Percentiles rank a stretch among this genome's conserved stretches.
phyloP scores from a whole-genome alignment of 2,329 filamentous ascomycete genomes.

The Fonsecaea pugnacius region DNA sequence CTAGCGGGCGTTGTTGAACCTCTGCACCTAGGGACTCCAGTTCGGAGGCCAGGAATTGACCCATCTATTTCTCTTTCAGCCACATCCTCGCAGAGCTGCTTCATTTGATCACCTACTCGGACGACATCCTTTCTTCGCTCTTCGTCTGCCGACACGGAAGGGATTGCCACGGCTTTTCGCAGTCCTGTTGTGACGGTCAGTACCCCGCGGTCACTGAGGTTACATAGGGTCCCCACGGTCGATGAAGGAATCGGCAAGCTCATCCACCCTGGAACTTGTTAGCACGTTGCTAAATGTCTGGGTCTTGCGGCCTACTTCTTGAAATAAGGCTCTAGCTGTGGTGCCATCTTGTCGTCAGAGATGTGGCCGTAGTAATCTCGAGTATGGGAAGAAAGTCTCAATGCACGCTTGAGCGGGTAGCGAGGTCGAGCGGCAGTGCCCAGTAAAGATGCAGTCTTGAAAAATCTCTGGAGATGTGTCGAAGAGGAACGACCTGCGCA shows the following conservation, averaged over 20 bases:
- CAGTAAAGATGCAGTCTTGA: slow-evolving; percentile 4
- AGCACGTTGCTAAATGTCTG: slow-evolving; percentile 6
- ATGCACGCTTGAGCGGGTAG: slow-evolving; percentile 9
- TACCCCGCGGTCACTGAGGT: slow-evolving; percentile 13
- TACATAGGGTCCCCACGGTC: slow-evolving; percentile 61
- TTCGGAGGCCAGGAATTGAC: slow-evolving; percentile 82
- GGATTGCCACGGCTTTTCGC: slow-evolving; percentile 90
- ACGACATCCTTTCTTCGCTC: slow-evolving; percentile 88
- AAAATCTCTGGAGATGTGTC: slow-evolving; percentile 12
- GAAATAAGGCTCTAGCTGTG: slow-evolving; percentile 89
- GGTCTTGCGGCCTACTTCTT: slow-evolving; percentile 61
- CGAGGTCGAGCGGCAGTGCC: slow-evolving; percentile 12
- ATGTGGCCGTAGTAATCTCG: slow-evolving; percentile 53
- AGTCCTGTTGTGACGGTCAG: slow-evolving; percentile 54
- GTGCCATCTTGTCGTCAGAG: slow-evolving; percentile 72
- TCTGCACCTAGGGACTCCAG: slow-evolving; percentile 81
- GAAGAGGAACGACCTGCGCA: slow-evolving; percentile 18
- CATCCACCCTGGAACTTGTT: slow-evolving; percentile 64
- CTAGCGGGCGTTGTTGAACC: slow-evolving; percentile 83
- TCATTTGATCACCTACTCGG: slow-evolving; percentile 55
- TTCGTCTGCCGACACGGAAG: slow-evolving; percentile 91
- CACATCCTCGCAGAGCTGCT: not conserved
- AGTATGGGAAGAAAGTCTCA: slow-evolving; percentile 7
- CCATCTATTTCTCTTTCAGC: slow-evolving; percentile 65
- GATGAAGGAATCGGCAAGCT: slow-evolving; percentile 78